Evolutionary conservation across 2,329 filamentous ascomycete species (phyloP), one percentile per base, ranked within the genome.

Genomic region (Fusarium brachygibbosum): DNA sequence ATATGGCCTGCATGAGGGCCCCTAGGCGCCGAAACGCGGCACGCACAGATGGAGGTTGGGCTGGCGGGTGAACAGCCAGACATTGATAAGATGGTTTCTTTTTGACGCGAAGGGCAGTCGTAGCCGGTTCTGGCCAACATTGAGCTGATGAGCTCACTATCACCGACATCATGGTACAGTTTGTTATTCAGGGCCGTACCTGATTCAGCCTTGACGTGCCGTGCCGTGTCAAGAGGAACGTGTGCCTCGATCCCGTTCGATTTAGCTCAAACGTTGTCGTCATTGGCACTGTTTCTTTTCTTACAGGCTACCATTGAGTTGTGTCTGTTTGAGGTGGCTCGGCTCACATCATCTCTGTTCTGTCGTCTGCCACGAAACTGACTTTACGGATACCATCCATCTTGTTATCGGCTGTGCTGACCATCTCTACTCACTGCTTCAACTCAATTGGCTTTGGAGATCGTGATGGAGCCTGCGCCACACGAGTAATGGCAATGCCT

Each of bases 181-280:
- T n/a, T 52, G 28, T 50, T 29, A 16, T 23, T 37, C 23, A 51
- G 35, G 37, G 29, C 29, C 45, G 57, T 52, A 32, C 46, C 61
- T 67, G 50, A 42, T 51, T 38, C 48, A 51, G 48, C 35, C 48
- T 38, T 38, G 48, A 59, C 60, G 58, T 60, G 67, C 63, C 59
- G 68, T 68, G 42, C 41, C 56, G 56, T 66, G 54, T 65, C 42
- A 45, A 45, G n/a, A n/a, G n/a, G n/a, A n/a, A n/a, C n/a, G 58
- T 56, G 54, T 64, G 51, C 44, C 46, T 49, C 34, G 31, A 68
- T 58, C 51, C 34, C 53, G 21, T 54, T 67, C 48, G 62, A 59
- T 63, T 64, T 67, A 71, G 68, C 51, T 58, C 50, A 49, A 58
- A 51, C 32, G 19, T 58, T 42, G 61, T 69, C 66, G 52, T 68